Evolutionary conservation across 1,284 basidiomycete genomes (phyloP), one percentile per base, ranked within the genome.

Genomic region (Cryptococcus sp.): DNA sequence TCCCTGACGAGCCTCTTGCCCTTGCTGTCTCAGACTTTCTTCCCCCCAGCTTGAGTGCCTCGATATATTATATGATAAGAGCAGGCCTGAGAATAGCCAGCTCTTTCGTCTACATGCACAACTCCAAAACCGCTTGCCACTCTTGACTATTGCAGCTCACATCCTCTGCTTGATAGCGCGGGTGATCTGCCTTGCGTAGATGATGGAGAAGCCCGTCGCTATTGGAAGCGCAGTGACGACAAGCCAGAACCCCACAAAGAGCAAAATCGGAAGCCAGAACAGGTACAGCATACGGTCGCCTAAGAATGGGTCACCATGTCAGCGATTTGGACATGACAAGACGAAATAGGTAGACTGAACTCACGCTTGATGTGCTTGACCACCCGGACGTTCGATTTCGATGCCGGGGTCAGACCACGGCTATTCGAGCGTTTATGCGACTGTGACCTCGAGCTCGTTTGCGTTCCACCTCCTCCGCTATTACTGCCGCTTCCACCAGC

Each of bases 201-300:
- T 67, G 15, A 77, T 59, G 38, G 69, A 65, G 54, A 75, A 74
- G 3, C 72, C 73, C 5, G 75, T 75, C 43, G 68, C 69, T 48
- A 77, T 72, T 3, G 75, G 75, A 25, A 77, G 58, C 16, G 74
- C 74, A 7, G 74, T 69, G 49, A 77, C 72, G 5, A 73, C 51
- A n/a, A 75, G 58, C 75, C 75, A 77, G 52, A 77, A 77, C 17
- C 74, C 74, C 15, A 77, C 71, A 50, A 77, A 77, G 13, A 74
- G 67, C 34, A 96, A 81, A 63, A 94, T 90, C 3, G 93, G 93
- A 65, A 96, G 83, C 93, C 93, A 97, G 83, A 97, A 96, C 56
- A 91, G 79, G 51, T 93, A 78, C 49, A 97, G 84, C 93, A 97
- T 96, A 48, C 87, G 86, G 76, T 97, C 93, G 77, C 90, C 92